Conservation (phyloP, 2,329 filamentous ascomycete species). For the Colletotrichum neosansevieriae region DNA sequence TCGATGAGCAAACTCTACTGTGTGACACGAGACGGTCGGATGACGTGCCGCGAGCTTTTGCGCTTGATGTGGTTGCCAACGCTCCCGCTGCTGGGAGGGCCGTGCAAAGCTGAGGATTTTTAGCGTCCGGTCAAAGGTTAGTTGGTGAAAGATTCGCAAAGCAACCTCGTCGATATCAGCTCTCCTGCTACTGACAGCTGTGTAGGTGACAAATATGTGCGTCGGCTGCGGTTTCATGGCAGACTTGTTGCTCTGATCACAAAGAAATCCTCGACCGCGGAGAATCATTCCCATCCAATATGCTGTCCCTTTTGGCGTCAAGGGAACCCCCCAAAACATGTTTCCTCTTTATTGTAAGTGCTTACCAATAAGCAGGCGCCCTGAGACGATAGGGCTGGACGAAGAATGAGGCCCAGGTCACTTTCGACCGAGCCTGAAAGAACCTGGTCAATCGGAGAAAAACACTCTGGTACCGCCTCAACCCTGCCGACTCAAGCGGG, state of each 20-base stretch:
- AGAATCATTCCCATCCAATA: background rate
- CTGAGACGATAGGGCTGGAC: background rate
- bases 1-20: too few relatives aligned
- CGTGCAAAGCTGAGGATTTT: too few relatives aligned
- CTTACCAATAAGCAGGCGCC: conserved; percentile 8
- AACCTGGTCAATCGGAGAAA: conserved; percentile 11
- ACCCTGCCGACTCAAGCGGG: background rate
- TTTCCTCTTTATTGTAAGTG: conserved; percentile 14
- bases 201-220: background rate
- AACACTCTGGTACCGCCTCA: background rate
- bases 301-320: conserved; percentile 7
- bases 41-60: too few relatives aligned
- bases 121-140: too few relatives aligned
- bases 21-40: too few relatives aligned
- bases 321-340: background rate
- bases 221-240: background rate
- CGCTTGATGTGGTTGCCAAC: too few relatives aligned
- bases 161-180: too few relatives aligned
- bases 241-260: too few relatives aligned
- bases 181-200: background rate
- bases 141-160: too few relatives aligned
- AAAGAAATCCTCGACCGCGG: background rate
- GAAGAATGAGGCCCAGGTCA: background rate
- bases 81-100: too few relatives aligned
- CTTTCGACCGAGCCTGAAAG: background rate